These are phyloP conservation scores for Strobilomyces dryophilus DNA, from an alignment of 768 basidiomycete genomes.

Conservation along the genomic window DNA sequence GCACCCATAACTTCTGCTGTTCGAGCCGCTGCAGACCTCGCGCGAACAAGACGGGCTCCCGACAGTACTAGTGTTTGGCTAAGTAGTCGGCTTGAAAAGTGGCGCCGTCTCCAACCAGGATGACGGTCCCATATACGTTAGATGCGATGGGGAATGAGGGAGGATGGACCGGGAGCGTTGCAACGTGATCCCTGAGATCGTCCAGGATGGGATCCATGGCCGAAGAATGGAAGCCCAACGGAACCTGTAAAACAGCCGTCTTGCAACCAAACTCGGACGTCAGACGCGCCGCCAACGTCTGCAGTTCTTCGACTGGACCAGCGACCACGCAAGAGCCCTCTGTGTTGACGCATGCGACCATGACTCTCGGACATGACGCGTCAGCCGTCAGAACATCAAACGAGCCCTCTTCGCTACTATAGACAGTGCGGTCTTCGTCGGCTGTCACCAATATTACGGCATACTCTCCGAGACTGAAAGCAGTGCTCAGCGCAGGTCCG, in stretches of 20 bases:
- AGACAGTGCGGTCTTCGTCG: slow-evolving; percentile 50
- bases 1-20: slow-evolving; percentile 52
- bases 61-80: slow-evolving; percentile 54
- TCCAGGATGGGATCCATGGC: slow-evolving; percentile 56
- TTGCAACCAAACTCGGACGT: slow-evolving; percentile 35
- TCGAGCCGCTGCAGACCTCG: slow-evolving; percentile 44
- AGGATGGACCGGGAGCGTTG: slow-evolving; percentile 34
- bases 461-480: slow-evolving; percentile 65
- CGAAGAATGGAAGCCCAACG: slow-evolving; percentile 64
- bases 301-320: slow-evolving; percentile 46
- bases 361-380: slow-evolving; percentile 34
- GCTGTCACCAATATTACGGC: slow-evolving; percentile 27
- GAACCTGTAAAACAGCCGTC: slow-evolving; percentile 44
- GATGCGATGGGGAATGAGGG: slow-evolving; percentile 62
- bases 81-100: slow-evolving; percentile 53
- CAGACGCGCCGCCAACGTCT: slow-evolving; percentile 39
- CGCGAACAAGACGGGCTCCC: slow-evolving; percentile 51
- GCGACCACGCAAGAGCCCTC: slow-evolving; percentile 54
- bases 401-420: slow-evolving; percentile 28
- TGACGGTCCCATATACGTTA: slow-evolving; percentile 50
- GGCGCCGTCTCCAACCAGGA: slow-evolving; percentile 47
- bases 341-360: slow-evolving; percentile 62
- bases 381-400: slow-evolving; percentile 46
- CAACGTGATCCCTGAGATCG: slow-evolving; percentile 42
- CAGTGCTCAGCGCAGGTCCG: neutral